A percentile compares a stretch with the other conserved stretches of the same genome.
These are phyloP conservation scores for Lasiodiplodia citricola DNA, from an alignment of 2,329 filamentous ascomycete species.

Conservation along the genomic window DNA sequence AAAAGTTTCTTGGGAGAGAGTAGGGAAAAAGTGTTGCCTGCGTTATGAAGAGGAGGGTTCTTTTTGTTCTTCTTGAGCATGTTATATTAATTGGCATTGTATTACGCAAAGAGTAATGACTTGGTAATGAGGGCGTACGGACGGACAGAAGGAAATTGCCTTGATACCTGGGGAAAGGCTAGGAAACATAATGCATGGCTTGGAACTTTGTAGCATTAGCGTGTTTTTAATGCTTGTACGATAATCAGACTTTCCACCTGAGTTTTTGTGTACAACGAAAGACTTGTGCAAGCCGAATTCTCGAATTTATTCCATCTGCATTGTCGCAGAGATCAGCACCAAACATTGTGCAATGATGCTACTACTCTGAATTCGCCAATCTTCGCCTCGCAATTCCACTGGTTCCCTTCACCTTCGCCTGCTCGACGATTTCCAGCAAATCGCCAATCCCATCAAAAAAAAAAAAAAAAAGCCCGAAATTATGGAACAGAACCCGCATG, in stretches of 20 bases:
- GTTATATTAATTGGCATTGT: not conserved
- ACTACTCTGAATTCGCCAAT: not conserved
- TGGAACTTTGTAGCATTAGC: not conserved
- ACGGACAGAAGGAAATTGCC: not conserved
- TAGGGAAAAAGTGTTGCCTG: not conserved
- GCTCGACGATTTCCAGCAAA: not conserved
- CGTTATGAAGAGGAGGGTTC: not conserved
- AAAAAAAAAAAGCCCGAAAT: not conserved
- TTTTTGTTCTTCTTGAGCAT: not conserved
- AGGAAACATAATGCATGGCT: not conserved
- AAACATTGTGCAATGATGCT: not conserved
- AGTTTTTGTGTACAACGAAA: not conserved
- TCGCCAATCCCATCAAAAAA: not conserved
- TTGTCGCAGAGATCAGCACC: not conserved
- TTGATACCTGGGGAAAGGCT: not conserved
- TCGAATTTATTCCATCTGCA: no score
- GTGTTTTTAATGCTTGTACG: not conserved
- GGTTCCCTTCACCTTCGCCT: not conserved
- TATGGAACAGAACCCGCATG: conserved; percentile 5
- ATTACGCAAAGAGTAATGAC: not conserved
- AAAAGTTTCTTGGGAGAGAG: no score
- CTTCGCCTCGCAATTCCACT: not conserved
- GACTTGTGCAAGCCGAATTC: not conserved
- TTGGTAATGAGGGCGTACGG: not conserved
- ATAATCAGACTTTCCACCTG: not conserved